A percentile compares a stretch with the other conserved stretches of the same genome.
phyloP scores from a whole-genome alignment of 2,329 filamentous ascomycete genomes.

The Pseudocercospora musae region DNA sequence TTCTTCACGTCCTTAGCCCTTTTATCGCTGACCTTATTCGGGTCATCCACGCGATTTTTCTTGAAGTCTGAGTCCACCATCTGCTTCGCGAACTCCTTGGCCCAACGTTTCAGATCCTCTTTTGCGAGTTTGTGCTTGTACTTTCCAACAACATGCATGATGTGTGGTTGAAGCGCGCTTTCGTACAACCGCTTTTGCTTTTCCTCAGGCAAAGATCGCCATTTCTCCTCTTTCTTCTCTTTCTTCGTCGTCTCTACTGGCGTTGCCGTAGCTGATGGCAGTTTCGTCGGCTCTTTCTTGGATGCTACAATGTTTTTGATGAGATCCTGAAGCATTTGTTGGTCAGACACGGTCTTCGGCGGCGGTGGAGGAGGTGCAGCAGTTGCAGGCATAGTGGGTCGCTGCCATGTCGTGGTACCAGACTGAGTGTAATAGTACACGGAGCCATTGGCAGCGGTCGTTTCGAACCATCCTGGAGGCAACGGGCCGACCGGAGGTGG shows the following conservation, averaged over 20 bases:
- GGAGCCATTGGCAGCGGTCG: slow-evolving; percentile 66
- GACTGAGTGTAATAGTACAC: slow-evolving; percentile 82
- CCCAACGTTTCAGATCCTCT: slow-evolving; percentile 66
- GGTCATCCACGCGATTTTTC: slow-evolving; percentile 79
- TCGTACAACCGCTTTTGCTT: slow-evolving; percentile 96
- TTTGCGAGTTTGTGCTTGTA: slow-evolving; percentile 83
- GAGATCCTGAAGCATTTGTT: slow-evolving; percentile 71
- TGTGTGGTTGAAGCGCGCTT: slow-evolving; percentile 79
- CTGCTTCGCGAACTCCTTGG: slow-evolving; percentile 71
- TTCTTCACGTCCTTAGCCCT: slow-evolving; percentile 79
- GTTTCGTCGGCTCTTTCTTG: slow-evolving; percentile 63
- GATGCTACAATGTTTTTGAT: slow-evolving; percentile 62
- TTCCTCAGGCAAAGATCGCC: slow-evolving; percentile 66
- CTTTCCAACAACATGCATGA: slow-evolving; percentile 82
- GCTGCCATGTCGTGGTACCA: slow-evolving; percentile 77
- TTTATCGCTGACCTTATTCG: slow-evolving; percentile 70
- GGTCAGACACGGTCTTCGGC: slow-evolving; percentile 65
- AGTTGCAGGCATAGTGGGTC: slow-evolving; percentile 65
- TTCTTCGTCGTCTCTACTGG: slow-evolving; percentile 59
- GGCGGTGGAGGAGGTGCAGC: slow-evolving; percentile 55
- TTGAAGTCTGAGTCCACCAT: slow-evolving; percentile 91
- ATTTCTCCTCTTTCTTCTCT: slow-evolving; percentile 63
- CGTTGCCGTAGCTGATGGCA: slow-evolving; percentile 58
- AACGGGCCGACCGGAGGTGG: slow-evolving; percentile 54
- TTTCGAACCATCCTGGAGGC: slow-evolving; percentile 81